Evolutionary conservation across 163 green algal species (phyloP).

Genomic region (Chlamydomonas reinhardtii): DNA sequence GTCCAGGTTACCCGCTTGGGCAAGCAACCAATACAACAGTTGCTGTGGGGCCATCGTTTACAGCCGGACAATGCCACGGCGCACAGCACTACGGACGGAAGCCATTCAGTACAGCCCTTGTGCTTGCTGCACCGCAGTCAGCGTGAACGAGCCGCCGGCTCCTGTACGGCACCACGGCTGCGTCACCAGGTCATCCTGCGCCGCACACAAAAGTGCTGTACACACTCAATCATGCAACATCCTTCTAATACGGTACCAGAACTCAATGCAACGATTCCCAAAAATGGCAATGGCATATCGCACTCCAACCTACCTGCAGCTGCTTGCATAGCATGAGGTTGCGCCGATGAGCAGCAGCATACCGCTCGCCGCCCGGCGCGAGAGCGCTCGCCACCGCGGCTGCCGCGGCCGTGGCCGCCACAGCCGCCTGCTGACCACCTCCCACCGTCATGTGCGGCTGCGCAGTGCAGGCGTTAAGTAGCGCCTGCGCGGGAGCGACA

Average conservation of each 20-base stretch:
- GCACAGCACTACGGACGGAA: no score
- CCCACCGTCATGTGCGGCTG: no score
- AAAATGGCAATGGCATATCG: no score
- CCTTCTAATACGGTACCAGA: no score
- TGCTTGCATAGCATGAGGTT: conserved; percentile 4
- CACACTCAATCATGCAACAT: no score
- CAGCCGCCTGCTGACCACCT: neutral
- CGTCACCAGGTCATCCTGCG: neutral
- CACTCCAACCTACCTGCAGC: neutral
- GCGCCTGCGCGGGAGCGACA: no score
- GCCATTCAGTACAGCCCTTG: conserved; percentile 13
- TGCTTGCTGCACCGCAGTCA: conserved; percentile 23
- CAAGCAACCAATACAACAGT: no score
- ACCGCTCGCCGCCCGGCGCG: conserved; percentile 1
- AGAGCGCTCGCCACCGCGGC: neutral
- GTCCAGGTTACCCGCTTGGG: no score
- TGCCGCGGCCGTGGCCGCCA: neutral
- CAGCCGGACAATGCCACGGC: no score
- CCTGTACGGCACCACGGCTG: conserved; percentile 7
- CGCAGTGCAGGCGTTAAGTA: no score
- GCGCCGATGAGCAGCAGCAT: neutral
- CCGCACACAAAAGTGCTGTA: neutral
- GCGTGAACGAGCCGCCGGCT: conserved; percentile 1
- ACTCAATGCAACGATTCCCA: no score
- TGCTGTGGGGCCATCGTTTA: no score